A percentile compares a stretch with the other conserved stretches of the same genome.
phyloP scores from a whole-genome alignment of 495 filamentous ascomycete species.

The Diplogelasinospora grovesii region DNA sequence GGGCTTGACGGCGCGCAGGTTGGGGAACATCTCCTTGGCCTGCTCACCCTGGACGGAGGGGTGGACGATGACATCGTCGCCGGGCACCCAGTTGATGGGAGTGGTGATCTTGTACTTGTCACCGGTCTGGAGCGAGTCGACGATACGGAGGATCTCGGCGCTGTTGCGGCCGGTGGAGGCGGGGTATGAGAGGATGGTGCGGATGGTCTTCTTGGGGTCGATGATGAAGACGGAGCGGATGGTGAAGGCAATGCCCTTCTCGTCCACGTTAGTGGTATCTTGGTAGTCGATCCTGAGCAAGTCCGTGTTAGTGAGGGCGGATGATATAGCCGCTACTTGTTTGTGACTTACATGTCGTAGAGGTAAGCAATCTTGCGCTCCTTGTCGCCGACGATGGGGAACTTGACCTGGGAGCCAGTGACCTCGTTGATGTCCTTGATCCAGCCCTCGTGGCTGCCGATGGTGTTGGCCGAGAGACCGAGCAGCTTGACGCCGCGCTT shows the following conservation, averaged over 20 bases:
- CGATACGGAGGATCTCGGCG: conserved; percentile 88
- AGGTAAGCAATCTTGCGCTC: conserved; percentile 82
- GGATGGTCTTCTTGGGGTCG: conserved; percentile 97
- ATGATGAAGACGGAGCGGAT: conserved; percentile 99
- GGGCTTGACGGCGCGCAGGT: conserved; percentile 90
- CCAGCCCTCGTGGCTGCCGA: conserved; percentile 63
- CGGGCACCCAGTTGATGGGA: conserved; percentile 85
- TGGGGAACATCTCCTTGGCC: conserved; percentile 84
- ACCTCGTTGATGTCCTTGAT: conserved; percentile 97
- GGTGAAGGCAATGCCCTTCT: conserved; percentile 95
- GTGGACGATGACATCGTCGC: conserved; percentile 94
- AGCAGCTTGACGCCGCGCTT: conserved; percentile 94
- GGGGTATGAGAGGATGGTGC: conserved; percentile 92
- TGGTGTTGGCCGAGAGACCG: conserved; percentile 80
- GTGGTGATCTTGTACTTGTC: conserved; percentile 95
- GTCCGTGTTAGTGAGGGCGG: neutral
- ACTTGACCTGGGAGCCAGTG: conserved; percentile 67
- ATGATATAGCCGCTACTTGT: too few relatives aligned
- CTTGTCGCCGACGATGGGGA: conserved; percentile 98
- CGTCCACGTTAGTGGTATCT: conserved; percentile 76
- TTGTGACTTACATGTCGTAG: conserved; percentile 94
- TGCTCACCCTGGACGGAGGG: conserved; percentile 79
- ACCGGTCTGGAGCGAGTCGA: conserved; percentile 94
- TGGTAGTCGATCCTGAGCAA: conserved; percentile 65
- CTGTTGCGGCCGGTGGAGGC: conserved; percentile 96